phyloP scores from a whole-genome alignment of 805 yeast species.

The Starmerella bombi region DNA sequence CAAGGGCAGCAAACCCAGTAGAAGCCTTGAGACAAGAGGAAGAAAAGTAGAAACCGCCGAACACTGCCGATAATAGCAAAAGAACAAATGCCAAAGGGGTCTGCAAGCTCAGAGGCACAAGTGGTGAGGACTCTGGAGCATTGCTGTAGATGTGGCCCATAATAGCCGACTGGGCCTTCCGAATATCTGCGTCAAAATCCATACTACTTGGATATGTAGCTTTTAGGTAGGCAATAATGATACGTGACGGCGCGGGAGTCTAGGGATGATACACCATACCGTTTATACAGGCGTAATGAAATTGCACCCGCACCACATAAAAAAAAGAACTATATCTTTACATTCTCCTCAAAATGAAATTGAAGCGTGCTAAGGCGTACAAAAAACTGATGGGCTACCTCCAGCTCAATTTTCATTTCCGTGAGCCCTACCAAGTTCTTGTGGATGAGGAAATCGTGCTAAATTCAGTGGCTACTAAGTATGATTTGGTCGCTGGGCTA shows the following conservation, averaged over 20 bases:
- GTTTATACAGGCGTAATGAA: no score
- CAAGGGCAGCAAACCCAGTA: slow-evolving; percentile 22
- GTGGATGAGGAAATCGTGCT: slow-evolving; percentile 70
- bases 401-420: slow-evolving; percentile 74
- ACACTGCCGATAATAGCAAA: slow-evolving; percentile 17
- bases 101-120: slow-evolving; percentile 22
- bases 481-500: slow-evolving; percentile 70
- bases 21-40: slow-evolving; percentile 17
- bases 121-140: slow-evolving; percentile 17
- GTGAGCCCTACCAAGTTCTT: slow-evolving; percentile 84
- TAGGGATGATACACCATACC: no score
- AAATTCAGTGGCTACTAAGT: slow-evolving; percentile 52
- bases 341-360: slow-evolving; percentile 61
- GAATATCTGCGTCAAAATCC: neutral
- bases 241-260: no score
- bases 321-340: no score
- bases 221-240: no score
- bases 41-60: slow-evolving; percentile 18
- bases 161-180: neutral
- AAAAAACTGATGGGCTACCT: slow-evolving; percentile 84
- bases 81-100: slow-evolving; percentile 16
- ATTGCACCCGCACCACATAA: no score
- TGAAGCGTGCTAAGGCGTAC: slow-evolving; percentile 87
- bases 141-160: slow-evolving; percentile 7
- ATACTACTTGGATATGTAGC: no score